Evolutionary conservation across 108 stramenopile species (phyloP).

Genomic region (Skeletonema menzelii): DNA sequence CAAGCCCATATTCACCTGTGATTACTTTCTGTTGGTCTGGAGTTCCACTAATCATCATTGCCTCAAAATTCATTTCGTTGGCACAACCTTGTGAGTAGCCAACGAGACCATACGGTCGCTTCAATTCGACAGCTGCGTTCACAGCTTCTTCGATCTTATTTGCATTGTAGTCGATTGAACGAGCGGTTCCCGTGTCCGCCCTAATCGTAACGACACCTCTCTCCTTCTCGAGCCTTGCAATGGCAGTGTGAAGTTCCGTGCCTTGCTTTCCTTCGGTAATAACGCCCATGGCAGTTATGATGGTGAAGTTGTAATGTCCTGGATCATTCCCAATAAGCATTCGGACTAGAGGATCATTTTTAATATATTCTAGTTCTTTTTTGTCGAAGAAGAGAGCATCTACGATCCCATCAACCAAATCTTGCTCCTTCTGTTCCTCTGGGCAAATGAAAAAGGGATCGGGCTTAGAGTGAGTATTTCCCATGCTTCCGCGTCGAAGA

Average conservation of each 20-base stretch:
- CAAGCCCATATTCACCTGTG: slow-evolving; percentile 48
- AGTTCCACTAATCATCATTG: slow-evolving; percentile 67
- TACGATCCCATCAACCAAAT: slow-evolving; percentile 82
- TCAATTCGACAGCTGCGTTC: slow-evolving; percentile 37
- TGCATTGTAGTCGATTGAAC: slow-evolving; percentile 88
- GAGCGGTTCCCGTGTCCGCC: slow-evolving; percentile 85
- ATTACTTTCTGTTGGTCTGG: slow-evolving; percentile 74
- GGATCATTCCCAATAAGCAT: slow-evolving; percentile 77
- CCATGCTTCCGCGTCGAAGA: slow-evolving; percentile 37
- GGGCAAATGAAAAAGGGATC: slow-evolving; percentile 59
- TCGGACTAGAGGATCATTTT: slow-evolving; percentile 69
- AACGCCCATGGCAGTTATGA: slow-evolving; percentile 89
- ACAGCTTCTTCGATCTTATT: slow-evolving; percentile 73
- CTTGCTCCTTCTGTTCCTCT: slow-evolving; percentile 62
- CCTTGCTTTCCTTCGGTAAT: slow-evolving; percentile 90
- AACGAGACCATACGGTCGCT: slow-evolving; percentile 72
- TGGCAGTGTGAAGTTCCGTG: slow-evolving; percentile 66
- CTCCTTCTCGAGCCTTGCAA: slow-evolving; percentile 65
- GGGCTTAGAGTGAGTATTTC: slow-evolving; percentile 2
- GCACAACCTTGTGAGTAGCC: slow-evolving; percentile 92
- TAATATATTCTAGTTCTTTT: slow-evolving; percentile 56
- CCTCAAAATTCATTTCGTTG: slow-evolving; percentile 82
- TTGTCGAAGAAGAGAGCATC: slow-evolving; percentile 78
- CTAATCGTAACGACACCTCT: slow-evolving; percentile 75
- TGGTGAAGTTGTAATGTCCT: slow-evolving; percentile 81